Evolutionary conservation across 2,329 filamentous ascomycete genomes (phyloP).

Genomic region (Magnaporthiopsis rhizophila): DNA sequence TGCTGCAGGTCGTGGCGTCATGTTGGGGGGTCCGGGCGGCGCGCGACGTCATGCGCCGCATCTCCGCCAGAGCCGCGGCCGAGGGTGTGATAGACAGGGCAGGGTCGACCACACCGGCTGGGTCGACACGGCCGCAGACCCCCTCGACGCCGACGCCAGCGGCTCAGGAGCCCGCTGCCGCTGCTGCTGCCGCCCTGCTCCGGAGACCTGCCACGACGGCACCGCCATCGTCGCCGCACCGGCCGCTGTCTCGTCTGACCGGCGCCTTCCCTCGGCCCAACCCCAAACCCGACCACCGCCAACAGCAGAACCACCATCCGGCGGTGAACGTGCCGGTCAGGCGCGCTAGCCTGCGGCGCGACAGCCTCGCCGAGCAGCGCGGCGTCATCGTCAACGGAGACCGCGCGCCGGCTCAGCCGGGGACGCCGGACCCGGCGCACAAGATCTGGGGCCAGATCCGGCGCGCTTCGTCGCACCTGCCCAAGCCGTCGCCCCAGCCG

Average conservation of each 20-base stretch:
- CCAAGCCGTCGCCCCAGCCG: background rate
- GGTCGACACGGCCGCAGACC: background rate
- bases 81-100: background rate
- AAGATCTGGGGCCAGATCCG: slow-evolving; percentile 15
- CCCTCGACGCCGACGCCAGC: slow-evolving; percentile 1
- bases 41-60: slow-evolving; percentile 29
- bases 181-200: background rate
- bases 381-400: background rate
- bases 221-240: background rate
- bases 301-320: background rate
- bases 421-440: slow-evolving; percentile 9
- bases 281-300: background rate
- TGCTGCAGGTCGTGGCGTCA: slow-evolving; percentile 36
- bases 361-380: background rate
- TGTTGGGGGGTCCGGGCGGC: slow-evolving; percentile 41
- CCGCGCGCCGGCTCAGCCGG: background rate
- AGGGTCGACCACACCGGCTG: slow-evolving; percentile 4
- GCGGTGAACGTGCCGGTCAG: background rate
- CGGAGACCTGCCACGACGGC: background rate
- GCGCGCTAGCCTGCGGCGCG: slow-evolving; percentile 10
- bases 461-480: slow-evolving; percentile 10
- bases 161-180: background rate
- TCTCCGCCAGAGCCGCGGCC: slow-evolving; percentile 7
- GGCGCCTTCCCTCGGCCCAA: background rate
- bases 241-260: background rate